Evolutionary conservation across 2,329 filamentous ascomycete species (phyloP), one percentile per base, ranked within the genome.

Genomic region (Alternaria arborescens): DNA sequence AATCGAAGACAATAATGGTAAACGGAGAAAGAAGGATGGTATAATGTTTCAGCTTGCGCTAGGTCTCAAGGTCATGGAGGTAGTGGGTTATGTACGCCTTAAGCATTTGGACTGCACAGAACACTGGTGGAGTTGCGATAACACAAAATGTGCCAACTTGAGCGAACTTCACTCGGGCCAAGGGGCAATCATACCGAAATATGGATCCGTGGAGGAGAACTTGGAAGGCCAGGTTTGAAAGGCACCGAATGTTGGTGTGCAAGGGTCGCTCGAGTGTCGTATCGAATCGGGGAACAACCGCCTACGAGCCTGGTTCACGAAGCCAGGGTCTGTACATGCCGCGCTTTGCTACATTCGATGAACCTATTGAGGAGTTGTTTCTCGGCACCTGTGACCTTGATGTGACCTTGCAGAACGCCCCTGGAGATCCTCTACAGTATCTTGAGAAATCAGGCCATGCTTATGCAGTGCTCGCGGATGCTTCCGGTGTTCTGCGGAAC

Each of bases 141-240:
- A 40, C 30, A 50, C 57, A 47, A 34, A 46, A 56, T 24, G 40
- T 46, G 10, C 57, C 52, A 43, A 55, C 32, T 14, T n/a, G 30
- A 50, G 32, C 30, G 20, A 36, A 24, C 28, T 38, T 24, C 26
- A 46, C 16, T 18, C 32, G n/a, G 32, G 57, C 57, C 57, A 60
- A 60, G 52, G 24, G 38, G 16, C 22, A 60, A 51, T 51, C 53
- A 47, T 60, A 54, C 57, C 36, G 48, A 34, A 43, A 44, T 47
- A 47, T 60, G 52, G 52, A 51, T 26, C 52, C 22, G 44, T 54
- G 51, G 51, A 51, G 32, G 30, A 46, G 46, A 43, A 38, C 44
- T 44, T 40, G 26, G 14, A 18, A 56, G 22, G 14, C 26, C 24
- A 26, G 52, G 38, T 50, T 44, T 44, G 28, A 51, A 38, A 44